Evolutionary conservation across 2,329 filamentous ascomycete species (phyloP), one percentile per base, ranked within the genome.

Genomic region (Paraconiothyrium brasiliense): DNA sequence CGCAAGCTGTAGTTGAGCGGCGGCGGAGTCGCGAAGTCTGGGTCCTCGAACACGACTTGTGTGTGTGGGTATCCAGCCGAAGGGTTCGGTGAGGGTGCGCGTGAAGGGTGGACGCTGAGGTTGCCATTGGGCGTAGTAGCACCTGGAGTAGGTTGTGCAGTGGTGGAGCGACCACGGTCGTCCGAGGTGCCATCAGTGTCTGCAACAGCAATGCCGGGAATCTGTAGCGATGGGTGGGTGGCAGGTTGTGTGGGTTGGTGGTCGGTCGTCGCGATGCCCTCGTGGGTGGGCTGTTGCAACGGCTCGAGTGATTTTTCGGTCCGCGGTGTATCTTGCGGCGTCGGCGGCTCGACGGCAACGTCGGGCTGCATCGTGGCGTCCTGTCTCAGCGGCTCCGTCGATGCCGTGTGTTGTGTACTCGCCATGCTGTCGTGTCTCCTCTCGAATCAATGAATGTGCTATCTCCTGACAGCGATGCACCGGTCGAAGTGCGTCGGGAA

Each of bases 1-100:
- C 80, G 81, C 46, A 88, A 73, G 24, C 83, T 83, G 76, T 89
- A 89, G 27, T 87, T 84, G 41, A 89, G 80, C 20, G 82, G 79
- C 51, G 86, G 86, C 24, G 83, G 83, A 8, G 70, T 69, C n/a
- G 69, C 68, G 65, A 81, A 81, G 61, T 78, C 74, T 32, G 76
- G 72, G 57, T 81, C 79, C 39, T 78, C 72, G 67, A 76, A 80
- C 2, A 71, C 69, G 63, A 82, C 63, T 64, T 81, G 80, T 1
- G 79, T 80, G 57, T 79, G 76, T 35, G 80, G 77, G 50, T 74
- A 77, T n/a, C 73, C 62, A 24, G 78, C 73, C 37, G 76, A 75
- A 7, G 66, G 67, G 48, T 71, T 74, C 30, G 71, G 71, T 27
- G 74, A 78, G 41, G 68, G 60, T n/a, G 71, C 69, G 7, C 54